These are phyloP conservation scores for Podospora fimiseda DNA, from an alignment of 495 filamentous ascomycete species.

Conservation along the genomic window DNA sequence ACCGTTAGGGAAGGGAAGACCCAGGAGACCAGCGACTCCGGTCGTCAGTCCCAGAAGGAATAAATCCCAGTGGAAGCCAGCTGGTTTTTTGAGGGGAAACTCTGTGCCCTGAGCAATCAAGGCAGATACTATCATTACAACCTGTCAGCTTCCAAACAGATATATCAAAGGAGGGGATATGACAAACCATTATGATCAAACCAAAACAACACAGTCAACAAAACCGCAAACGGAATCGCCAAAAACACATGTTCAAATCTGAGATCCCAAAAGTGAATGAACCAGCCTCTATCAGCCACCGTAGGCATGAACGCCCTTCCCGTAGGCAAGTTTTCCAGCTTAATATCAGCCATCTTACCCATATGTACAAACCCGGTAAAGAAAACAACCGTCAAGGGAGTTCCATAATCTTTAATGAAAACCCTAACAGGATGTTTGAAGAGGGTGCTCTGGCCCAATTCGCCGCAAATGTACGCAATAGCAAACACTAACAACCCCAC, in stretches of 20 bases:
- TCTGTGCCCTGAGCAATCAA: constrained; percentile 90
- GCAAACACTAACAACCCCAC: constrained; percentile 68
- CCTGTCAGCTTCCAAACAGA: background rate
- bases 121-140: constrained; percentile 56
- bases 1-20: constrained; percentile 87
- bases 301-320: constrained; percentile 80
- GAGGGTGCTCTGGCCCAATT: constrained; percentile 60
- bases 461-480: constrained; percentile 62
- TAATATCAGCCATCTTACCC: constrained; percentile 64
- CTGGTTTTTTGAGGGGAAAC: constrained; percentile 85
- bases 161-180: background rate
- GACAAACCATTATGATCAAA: constrained; percentile 80
- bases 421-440: constrained; percentile 67
- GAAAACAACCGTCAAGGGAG: constrained; percentile 75
- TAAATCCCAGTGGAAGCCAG: constrained; percentile 94
- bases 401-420: constrained; percentile 80
- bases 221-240: constrained; percentile 79
- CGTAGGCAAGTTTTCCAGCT: constrained; percentile 60
- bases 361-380: constrained; percentile 85
- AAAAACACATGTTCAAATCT: constrained; percentile 69
- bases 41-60: constrained; percentile 90
- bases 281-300: constrained; percentile 61
- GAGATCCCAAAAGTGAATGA: constrained; percentile 85
- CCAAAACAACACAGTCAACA: constrained; percentile 85
- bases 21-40: constrained; percentile 73